Conservation (phyloP, 2,329 filamentous ascomycete genomes). For the Leptoxyphium fumago region DNA sequence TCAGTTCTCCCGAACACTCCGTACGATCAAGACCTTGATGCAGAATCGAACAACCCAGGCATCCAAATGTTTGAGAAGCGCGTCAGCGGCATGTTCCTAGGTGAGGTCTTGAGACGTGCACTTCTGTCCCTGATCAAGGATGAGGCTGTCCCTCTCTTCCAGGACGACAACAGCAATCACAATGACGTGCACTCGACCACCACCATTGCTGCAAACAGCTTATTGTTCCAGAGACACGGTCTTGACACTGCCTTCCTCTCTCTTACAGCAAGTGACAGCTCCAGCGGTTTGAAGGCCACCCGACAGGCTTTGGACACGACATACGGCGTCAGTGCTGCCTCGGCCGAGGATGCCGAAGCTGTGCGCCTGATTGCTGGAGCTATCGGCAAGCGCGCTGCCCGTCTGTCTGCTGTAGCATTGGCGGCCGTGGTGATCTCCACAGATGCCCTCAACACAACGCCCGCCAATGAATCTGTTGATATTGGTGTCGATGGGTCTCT, state of each 20-base stretch:
- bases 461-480: constrained; percentile 57
- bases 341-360: constrained; percentile 70
- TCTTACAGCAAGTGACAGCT: constrained; percentile 67
- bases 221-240: constrained; percentile 69
- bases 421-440: constrained; percentile 72
- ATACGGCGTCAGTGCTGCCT: constrained; percentile 61
- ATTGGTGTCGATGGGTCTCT: constrained; percentile 89
- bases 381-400: constrained; percentile 75
- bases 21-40: constrained; percentile 69
- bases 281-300: constrained; percentile 54
- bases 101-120: constrained; percentile 74
- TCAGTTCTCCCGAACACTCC: constrained; percentile 73
- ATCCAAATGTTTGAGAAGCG: constrained; percentile 99
- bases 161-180: constrained; percentile 54
- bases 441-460: constrained; percentile 42
- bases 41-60: constrained; percentile 73
- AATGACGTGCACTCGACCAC: constrained; percentile 58
- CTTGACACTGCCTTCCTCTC: constrained; percentile 85
- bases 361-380: constrained; percentile 73
- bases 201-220: constrained; percentile 47
- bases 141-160: constrained; percentile 55
- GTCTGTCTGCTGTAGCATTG: constrained; percentile 76
- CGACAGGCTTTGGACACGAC: constrained; percentile 65
- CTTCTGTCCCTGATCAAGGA: constrained; percentile 59
- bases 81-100: constrained; percentile 94